Conservation (phyloP, 305 asterid genomes). For the Fraxinus nigra region DNA sequence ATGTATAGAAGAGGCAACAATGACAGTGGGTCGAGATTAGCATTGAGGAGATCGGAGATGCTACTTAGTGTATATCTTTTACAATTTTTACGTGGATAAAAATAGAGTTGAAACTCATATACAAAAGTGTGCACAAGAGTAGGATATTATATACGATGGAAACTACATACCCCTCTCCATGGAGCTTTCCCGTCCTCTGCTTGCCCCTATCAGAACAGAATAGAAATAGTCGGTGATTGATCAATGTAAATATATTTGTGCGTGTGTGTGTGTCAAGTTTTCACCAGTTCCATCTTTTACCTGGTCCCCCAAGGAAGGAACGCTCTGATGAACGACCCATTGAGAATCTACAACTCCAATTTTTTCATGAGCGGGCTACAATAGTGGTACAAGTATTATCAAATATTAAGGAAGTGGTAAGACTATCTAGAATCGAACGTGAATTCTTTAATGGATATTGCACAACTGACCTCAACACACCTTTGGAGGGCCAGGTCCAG, state of each 20-base stretch:
- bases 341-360: conserved; percentile 98
- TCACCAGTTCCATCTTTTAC: conserved; percentile 26
- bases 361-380: conserved; percentile 77
- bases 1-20: neutral
- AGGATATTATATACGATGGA: neutral
- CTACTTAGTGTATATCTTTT: neutral
- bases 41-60: neutral
- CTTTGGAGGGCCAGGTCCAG: conserved; percentile 75
- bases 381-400: neutral
- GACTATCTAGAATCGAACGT: neutral
- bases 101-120: neutral
- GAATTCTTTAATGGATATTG: neutral
- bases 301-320: conserved; percentile 91
- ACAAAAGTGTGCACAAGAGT: neutral
- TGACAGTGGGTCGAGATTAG: neutral
- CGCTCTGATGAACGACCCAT: conserved; percentile 76
- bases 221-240: neutral
- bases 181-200: conserved; percentile 62
- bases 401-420: neutral
- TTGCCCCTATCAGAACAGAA: conserved; percentile 49
- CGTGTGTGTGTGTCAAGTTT: neutral
- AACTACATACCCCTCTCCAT: conserved; percentile 74
- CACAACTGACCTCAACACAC: conserved; percentile 64
- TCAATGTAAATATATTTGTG: neutral
- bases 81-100: neutral